Evolutionary conservation across 1,284 basidiomycete genomes (phyloP), one percentile per base, ranked within the genome.

Genomic region (Cutaneotrichosporon sp.): DNA sequence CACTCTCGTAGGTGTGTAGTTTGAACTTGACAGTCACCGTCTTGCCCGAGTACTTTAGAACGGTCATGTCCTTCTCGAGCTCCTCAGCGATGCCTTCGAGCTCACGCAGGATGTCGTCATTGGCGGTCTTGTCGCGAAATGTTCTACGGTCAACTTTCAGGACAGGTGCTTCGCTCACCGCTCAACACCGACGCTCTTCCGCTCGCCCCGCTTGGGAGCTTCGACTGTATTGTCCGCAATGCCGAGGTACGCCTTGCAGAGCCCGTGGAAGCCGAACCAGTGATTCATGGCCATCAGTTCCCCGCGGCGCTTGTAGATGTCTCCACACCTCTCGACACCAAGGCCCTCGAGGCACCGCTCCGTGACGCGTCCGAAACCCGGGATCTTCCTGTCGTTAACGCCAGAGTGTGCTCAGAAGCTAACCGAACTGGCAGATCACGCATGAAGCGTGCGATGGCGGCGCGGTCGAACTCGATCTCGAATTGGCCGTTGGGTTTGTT

Each of bases 401-500:
- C n/a, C 18, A 10, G 11, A 7, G 9, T 7, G 13, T 16, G 18
- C 5, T 7, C n/a, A 6, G 4, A 16, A 14, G 60, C 72, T 56
- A n/a, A 75, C 72, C 76, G 61, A 18, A 81, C 74, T 0, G 80
- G 79, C 22, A 79, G 65, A 63, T 76, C 77, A 14, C 76, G 65
- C 76, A 80, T 78, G 80, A 97, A 97, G 0, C 80, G 80, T 50
- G 84, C 84, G 70, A 96, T 88, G 0, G 84, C 83, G 26, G 86
- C 77, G 1, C 84, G 77, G 53, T 89, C 84, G 73, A 89, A 91
- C 4, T 86, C 81, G 40, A 96, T 84, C 70, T 86, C 85, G 72
- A 87, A 97, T 77, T 95, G 91, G 1, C 93, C 94, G 74, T 97
- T 91, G 0, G 94, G 94, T 81, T 97, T 97, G 80, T 97, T 97